These are phyloP conservation scores for Fraxinus velutina DNA, from an alignment of 305 asterid genomes.

Conservation along the genomic window DNA sequence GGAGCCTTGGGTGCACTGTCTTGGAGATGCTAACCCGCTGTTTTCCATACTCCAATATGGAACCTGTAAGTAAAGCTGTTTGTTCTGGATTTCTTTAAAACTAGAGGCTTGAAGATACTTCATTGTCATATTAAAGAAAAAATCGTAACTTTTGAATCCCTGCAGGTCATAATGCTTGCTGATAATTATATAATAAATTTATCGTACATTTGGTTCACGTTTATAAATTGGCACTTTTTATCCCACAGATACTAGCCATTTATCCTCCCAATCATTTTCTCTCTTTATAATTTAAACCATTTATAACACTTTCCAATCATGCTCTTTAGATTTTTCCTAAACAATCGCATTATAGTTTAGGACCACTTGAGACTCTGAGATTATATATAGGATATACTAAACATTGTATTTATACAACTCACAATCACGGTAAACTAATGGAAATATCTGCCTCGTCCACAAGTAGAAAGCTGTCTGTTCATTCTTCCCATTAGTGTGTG, in stretches of 20 bases:
- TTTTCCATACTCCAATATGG: constrained; percentile 44
- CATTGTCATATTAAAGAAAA: background rate
- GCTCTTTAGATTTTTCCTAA: background rate
- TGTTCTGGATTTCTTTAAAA: background rate
- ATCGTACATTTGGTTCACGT: background rate
- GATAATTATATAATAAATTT: background rate
- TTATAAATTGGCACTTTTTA: background rate
- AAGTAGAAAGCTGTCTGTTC: background rate
- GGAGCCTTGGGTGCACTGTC: constrained; percentile 63
- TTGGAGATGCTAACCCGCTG: constrained; percentile 50
- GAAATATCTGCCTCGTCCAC: background rate
- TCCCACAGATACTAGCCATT: background rate
- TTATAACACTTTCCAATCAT: background rate
- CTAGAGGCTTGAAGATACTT: background rate
- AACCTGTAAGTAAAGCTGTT: constrained; percentile 30
- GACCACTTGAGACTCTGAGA: background rate
- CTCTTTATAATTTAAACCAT: background rate
- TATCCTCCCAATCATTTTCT: background rate
- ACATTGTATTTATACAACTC: background rate
- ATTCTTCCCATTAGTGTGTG: background rate
- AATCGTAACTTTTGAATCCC: background rate
- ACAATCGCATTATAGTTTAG: background rate
- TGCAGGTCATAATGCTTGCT: background rate
- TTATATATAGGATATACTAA: background rate
- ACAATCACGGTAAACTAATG: background rate